Conservation (phyloP, 805 yeast genomes). For the Jamesozyma spencerorum region DNA sequence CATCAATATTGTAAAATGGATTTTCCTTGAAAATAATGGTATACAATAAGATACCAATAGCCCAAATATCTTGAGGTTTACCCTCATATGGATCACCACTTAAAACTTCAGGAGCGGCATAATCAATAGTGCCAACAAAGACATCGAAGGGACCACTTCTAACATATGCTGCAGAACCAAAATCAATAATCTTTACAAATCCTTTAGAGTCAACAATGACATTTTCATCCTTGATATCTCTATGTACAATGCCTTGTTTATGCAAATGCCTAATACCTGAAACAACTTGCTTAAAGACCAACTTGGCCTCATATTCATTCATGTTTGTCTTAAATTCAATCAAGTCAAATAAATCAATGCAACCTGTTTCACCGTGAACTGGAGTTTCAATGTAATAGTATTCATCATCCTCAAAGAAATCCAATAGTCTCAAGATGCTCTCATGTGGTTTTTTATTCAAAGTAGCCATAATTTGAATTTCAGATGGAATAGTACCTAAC, state of each 20-base stretch:
- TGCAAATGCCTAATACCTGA: constrained; percentile 78
- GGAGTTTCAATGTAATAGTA: constrained; percentile 89
- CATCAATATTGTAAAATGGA: constrained; percentile 93
- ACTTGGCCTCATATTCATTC: constrained; percentile 69
- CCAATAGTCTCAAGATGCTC: constrained; percentile 74
- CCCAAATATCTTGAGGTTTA: constrained; percentile 95
- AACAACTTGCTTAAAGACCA: constrained; percentile 70
- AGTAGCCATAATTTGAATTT: constrained; percentile 86
- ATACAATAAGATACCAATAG: constrained; percentile 81
- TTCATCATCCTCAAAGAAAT: constrained; percentile 85
- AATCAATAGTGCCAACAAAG: constrained; percentile 94
- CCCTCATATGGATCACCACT: constrained; percentile 86
- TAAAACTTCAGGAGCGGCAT: constrained; percentile 94
- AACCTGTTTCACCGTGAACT: constrained; percentile 82
- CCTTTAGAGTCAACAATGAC: constrained; percentile 79
- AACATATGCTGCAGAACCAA: constrained; percentile 89
- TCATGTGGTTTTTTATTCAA: constrained; percentile 73
- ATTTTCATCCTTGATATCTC: constrained; percentile 94
- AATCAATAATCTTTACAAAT: constrained; percentile 77
- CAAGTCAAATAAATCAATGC: constrained; percentile 84
- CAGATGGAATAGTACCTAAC: constrained; percentile 92
- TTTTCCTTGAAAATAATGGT: constrained; percentile 88
- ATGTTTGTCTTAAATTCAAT: constrained; percentile 79
- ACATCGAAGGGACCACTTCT: constrained; percentile 93
- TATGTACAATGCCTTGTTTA: constrained; percentile 76